Conservation (phyloP, 2,329 filamentous ascomycete species). For the Pyrenophora tritici-repentis region DNA sequence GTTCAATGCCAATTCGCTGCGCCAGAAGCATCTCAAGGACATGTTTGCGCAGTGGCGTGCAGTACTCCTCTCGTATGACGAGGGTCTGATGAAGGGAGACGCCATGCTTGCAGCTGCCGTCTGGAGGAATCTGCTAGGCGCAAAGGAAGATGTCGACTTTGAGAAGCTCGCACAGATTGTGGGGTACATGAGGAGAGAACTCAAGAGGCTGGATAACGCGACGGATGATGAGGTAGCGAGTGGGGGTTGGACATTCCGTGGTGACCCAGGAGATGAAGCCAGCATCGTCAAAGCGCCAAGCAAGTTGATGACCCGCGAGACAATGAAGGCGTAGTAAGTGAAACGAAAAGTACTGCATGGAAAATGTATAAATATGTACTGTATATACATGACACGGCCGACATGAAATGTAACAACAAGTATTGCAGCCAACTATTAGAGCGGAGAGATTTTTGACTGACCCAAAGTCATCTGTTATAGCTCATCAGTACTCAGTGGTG, state of each 20-base stretch:
- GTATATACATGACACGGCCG: conserved; percentile 2
- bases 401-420: not conserved
- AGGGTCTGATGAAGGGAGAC: conserved; percentile 77
- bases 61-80: conserved; percentile 80
- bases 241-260: conserved; percentile 56
- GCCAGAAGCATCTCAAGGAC: conserved; percentile 75
- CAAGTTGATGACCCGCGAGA: conserved; percentile 28
- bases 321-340: conserved; percentile 8
- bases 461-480: too few relatives aligned
- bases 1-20: conserved; percentile 58
- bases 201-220: conserved; percentile 59
- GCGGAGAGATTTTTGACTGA: too few relatives aligned
- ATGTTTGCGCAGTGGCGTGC: conserved; percentile 93
- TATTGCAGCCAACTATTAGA: not conserved
- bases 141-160: conserved; percentile 65
- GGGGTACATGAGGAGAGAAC: conserved; percentile 64
- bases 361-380: conserved; percentile 4
- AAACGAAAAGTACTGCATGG: not conserved
- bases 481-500: too few relatives aligned
- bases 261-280: conserved; percentile 50
- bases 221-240: conserved; percentile 57
- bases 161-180: conserved; percentile 65
- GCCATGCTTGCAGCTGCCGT: conserved; percentile 79
- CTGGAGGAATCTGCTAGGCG: conserved; percentile 94
- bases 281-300: conserved; percentile 31